Evolutionary conservation across 129 eudicot genomes (phyloP).

Genomic region (sunflower (Helianthus annuus)): HanXRQr2.0-SUNRISE NC_035447.2:54110721-54111220

Average conservation of each 20-base stretch:
- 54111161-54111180: slow-evolving; percentile 84
- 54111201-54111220: slow-evolving; percentile 52
- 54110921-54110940: slow-evolving; percentile 14
- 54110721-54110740: neutral
- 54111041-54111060: slow-evolving; percentile 87
- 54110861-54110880: slow-evolving; percentile 30
- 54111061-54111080: slow-evolving; percentile 89
- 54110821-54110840: slow-evolving; percentile 12
- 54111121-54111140: slow-evolving; percentile 58
- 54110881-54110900: slow-evolving; percentile 20
- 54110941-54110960: neutral
- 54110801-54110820: neutral
- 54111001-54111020: slow-evolving; percentile 50
- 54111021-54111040: slow-evolving; percentile 65
- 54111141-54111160: slow-evolving; percentile 79
- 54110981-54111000: slow-evolving; percentile 14
- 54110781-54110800: neutral
- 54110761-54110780: neutral
- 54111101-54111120: slow-evolving; percentile 60
- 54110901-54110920: neutral
- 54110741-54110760: slow-evolving; percentile 9
- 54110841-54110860: slow-evolving; percentile 16
- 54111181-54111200: slow-evolving; percentile 65
- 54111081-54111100: slow-evolving; percentile 77
- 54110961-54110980: slow-evolving; percentile 5